Evolutionary conservation across 2,329 filamentous ascomycete genomes (phyloP).

Genomic region (Helicocarpus griseus): DNA sequence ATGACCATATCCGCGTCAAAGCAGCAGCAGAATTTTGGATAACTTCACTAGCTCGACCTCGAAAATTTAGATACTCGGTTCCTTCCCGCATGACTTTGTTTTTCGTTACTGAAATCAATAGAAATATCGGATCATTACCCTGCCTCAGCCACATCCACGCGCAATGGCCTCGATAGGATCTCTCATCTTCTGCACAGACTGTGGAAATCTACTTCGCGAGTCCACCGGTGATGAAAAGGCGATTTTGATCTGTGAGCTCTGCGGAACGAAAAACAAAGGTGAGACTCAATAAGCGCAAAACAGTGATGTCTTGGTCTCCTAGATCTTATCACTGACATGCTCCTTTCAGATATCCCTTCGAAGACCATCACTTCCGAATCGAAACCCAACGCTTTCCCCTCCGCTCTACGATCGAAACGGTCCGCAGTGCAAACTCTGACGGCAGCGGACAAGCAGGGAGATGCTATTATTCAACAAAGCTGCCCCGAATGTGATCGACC

Average conservation of each 20-base stretch:
- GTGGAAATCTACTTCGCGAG: slow-evolving; percentile 78
- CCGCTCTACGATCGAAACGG: slow-evolving; percentile 70
- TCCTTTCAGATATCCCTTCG: slow-evolving; percentile 58
- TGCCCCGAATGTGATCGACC: slow-evolving; percentile 74
- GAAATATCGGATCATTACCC: not conserved
- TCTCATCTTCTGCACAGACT: slow-evolving; percentile 85
- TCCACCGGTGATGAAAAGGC: slow-evolving; percentile 68
- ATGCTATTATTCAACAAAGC: slow-evolving; percentile 56
- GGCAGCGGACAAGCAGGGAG: slow-evolving; percentile 65
- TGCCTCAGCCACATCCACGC: not conserved
- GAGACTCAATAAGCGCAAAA: slow-evolving; percentile 8
- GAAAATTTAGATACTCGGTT: no score
- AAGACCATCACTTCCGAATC: slow-evolving; percentile 72
- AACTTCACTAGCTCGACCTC: no score
- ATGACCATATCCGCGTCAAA: no score
- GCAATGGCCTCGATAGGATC: slow-evolving; percentile 82
- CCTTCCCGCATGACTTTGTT: not conserved
- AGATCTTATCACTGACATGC: slow-evolving; percentile 10
- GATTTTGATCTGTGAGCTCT: slow-evolving; percentile 73
- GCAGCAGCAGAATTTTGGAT: no score
- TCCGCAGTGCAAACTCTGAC: slow-evolving; percentile 79
- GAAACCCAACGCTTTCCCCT: slow-evolving; percentile 87
- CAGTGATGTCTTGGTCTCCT: not conserved
- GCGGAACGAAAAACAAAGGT: slow-evolving; percentile 79
- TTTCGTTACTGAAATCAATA: not conserved